Conservation (phyloP, 495 filamentous ascomycete species). For the Cladorrhinum samala region DNA sequence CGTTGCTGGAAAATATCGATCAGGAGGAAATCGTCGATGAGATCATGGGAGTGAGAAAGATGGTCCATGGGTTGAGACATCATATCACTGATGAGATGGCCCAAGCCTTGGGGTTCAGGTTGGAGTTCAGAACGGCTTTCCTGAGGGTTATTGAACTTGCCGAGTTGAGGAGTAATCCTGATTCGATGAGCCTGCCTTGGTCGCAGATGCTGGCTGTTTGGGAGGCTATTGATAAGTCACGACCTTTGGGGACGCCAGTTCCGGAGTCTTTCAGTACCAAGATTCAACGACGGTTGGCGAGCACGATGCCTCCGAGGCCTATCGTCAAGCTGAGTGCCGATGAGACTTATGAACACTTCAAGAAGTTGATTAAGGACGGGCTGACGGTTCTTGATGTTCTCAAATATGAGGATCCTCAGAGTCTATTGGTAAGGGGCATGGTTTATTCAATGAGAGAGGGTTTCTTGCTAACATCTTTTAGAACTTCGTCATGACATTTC, state of each 20-base stretch:
- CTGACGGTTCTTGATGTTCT: slow-evolving; percentile 63
- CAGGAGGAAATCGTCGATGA: slow-evolving; percentile 49
- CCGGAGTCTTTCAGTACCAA: slow-evolving; percentile 80
- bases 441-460: neutral
- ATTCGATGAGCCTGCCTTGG: slow-evolving; percentile 43
- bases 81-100: slow-evolving; percentile 46
- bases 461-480: slow-evolving; percentile 20
- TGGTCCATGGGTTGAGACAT: slow-evolving; percentile 42
- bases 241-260: slow-evolving; percentile 57
- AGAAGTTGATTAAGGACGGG: slow-evolving; percentile 65
- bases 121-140: slow-evolving; percentile 60
- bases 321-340: slow-evolving; percentile 71
- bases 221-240: slow-evolving; percentile 48
- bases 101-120: slow-evolving; percentile 54
- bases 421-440: slow-evolving; percentile 50
- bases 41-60: slow-evolving; percentile 53
- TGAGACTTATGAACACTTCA: slow-evolving; percentile 64
- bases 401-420: slow-evolving; percentile 60
- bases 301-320: slow-evolving; percentile 85
- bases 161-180: slow-evolving; percentile 35
- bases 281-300: slow-evolving; percentile 81
- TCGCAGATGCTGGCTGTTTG: slow-evolving; percentile 41
- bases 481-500: slow-evolving; percentile 65
- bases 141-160: slow-evolving; percentile 46
- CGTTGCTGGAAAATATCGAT: slow-evolving; percentile 60